These are phyloP conservation scores for Cercospora brassicicola DNA, from an alignment of 2,329 filamentous ascomycete species.

Conservation along the genomic window DNA sequence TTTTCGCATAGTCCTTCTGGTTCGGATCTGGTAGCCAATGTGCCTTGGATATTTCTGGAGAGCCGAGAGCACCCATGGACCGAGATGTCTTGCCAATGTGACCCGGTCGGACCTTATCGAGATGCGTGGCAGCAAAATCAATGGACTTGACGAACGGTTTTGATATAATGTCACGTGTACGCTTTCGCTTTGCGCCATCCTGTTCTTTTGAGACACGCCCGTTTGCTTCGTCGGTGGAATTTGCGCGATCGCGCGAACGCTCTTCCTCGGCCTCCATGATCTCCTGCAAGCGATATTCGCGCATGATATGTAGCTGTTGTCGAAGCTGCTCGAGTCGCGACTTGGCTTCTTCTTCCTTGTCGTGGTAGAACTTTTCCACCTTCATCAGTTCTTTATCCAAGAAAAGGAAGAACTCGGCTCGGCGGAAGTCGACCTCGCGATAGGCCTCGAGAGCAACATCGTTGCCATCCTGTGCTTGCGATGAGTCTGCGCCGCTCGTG, in stretches of 20 bases:
- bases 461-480: constrained; percentile 41
- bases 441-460: constrained; percentile 55
- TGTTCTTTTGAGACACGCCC: constrained; percentile 7
- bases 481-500: constrained; percentile 29
- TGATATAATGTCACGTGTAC: constrained; percentile 14
- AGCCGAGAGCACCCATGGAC: constrained; percentile 43
- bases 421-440: constrained; percentile 67
- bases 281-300: constrained; percentile 76
- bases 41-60: constrained; percentile 40
- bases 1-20: constrained; percentile 48
- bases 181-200: background rate
- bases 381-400: constrained; percentile 84
- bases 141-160: constrained; percentile 22
- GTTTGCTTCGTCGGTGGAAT: constrained; percentile 1
- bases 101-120: constrained; percentile 42
- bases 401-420: constrained; percentile 85
- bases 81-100: constrained; percentile 59
- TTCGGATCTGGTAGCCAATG: constrained; percentile 28
- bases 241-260: constrained; percentile 31
- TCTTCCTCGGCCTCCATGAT: constrained; percentile 55
- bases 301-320: constrained; percentile 89
- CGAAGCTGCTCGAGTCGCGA: constrained; percentile 69
- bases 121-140: constrained; percentile 21
- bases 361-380: constrained; percentile 83
- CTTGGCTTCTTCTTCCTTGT: constrained; percentile 83